Evolutionary conservation across 1,284 basidiomycete species (phyloP).

Genomic region (Ustilago crameri): DNA sequence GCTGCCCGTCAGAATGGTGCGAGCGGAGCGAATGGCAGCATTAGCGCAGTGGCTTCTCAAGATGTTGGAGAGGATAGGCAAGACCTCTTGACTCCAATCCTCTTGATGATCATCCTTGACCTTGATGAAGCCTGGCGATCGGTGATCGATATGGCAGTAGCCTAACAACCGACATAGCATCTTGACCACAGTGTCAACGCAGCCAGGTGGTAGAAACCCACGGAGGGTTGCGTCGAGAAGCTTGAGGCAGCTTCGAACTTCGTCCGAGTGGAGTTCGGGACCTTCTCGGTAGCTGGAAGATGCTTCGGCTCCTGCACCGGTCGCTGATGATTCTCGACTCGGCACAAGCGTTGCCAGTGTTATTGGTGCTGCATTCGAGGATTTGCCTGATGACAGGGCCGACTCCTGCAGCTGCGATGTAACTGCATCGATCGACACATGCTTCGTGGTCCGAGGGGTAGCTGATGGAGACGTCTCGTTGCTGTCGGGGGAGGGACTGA

Average conservation of each 20-base stretch:
- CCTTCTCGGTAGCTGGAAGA: constrained; percentile 33
- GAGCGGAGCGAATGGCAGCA: constrained; percentile 54
- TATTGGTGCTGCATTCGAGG: constrained; percentile 48
- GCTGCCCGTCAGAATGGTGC: constrained; percentile 37
- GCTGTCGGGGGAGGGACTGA: constrained; percentile 47
- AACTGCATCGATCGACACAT: constrained; percentile 41
- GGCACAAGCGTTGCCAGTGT: constrained; percentile 54
- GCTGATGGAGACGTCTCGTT: constrained; percentile 44
- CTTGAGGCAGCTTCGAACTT: constrained; percentile 56
- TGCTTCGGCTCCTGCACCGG: constrained; percentile 7
- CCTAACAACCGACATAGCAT: constrained; percentile 63
- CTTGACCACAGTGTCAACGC: constrained; percentile 50
- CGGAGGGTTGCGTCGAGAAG: constrained; percentile 60
- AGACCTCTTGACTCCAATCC: constrained; percentile 44
- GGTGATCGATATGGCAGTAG: constrained; percentile 40
- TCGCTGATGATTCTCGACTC: constrained; percentile 27
- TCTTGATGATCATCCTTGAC: constrained; percentile 25
- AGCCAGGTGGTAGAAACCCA: constrained; percentile 59
- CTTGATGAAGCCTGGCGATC: constrained; percentile 28
- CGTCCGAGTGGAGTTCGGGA: constrained; percentile 52
- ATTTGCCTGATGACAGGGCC: constrained; percentile 7
- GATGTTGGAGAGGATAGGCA: constrained; percentile 56
- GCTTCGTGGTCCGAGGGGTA: constrained; percentile 38
- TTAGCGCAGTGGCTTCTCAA: constrained; percentile 65
- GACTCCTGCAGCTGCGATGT: constrained; percentile 33